Evolutionary conservation across 2,329 filamentous ascomycete species (phyloP).

Genomic region (Colletotrichum australisinense): DNA sequence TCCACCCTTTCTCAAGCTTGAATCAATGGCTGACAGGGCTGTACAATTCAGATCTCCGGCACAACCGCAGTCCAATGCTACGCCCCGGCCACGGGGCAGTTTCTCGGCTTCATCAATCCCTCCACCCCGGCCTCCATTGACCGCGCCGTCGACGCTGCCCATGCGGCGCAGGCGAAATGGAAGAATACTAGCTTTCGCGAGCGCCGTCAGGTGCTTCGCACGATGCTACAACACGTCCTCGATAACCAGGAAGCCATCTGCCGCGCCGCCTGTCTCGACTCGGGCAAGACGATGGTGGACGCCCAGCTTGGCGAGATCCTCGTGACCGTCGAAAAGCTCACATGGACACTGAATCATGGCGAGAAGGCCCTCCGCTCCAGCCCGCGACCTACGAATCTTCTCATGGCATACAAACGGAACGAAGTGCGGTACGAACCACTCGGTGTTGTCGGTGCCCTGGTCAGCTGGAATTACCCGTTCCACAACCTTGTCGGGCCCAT

Average conservation of each 20-base stretch:
- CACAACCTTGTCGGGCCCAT: slow-evolving; percentile 94
- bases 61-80: slow-evolving; percentile 83
- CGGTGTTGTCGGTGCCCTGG: slow-evolving; percentile 90
- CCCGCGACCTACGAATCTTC: slow-evolving; percentile 83
- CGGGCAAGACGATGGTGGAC: slow-evolving; percentile 96
- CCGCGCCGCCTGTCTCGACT: slow-evolving; percentile 87
- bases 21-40: background rate
- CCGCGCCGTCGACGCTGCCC: slow-evolving; percentile 78
- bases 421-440: slow-evolving; percentile 91
- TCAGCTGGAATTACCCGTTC: slow-evolving; percentile 98
- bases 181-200: slow-evolving; percentile 80
- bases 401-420: slow-evolving; percentile 97
- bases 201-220: slow-evolving; percentile 81
- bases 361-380: slow-evolving; percentile 81
- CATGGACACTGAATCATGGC: slow-evolving; percentile 93
- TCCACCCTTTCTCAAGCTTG: background rate
- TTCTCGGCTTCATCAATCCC: slow-evolving; percentile 83
- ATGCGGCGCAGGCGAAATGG: slow-evolving; percentile 82
- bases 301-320: slow-evolving; percentile 94
- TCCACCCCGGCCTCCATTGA: slow-evolving; percentile 83
- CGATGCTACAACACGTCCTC: slow-evolving; percentile 84
- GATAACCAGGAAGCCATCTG: slow-evolving; percentile 92
- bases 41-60: slow-evolving; percentile 61
- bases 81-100: slow-evolving; percentile 87
- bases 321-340: slow-evolving; percentile 91